phyloP scores from a whole-genome alignment of 2,329 filamentous ascomycete genomes.

The Helminthosporium solani region DNA sequence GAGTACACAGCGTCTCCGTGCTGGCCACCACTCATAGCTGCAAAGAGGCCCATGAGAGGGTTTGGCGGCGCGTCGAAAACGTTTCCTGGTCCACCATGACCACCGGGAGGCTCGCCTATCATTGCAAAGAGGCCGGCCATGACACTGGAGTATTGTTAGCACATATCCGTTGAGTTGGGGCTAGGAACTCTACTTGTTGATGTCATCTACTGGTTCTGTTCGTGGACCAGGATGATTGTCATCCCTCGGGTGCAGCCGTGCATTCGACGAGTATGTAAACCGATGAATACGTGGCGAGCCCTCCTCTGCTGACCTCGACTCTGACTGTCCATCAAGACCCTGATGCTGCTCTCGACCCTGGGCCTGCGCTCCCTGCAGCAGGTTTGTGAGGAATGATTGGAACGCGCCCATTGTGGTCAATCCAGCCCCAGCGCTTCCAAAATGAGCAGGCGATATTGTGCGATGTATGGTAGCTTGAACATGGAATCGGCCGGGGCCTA shows the following conservation, averaged over 20 bases:
- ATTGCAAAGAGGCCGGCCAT: slow-evolving; percentile 37
- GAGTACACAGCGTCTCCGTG: slow-evolving; percentile 84
- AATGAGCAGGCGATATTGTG: slow-evolving; percentile 26
- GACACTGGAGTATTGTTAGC: slow-evolving; percentile 28
- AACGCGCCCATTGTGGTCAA: slow-evolving; percentile 43
- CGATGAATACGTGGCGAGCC: slow-evolving; percentile 16
- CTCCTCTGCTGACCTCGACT: slow-evolving; percentile 18
- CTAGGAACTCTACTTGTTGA: slow-evolving; percentile 47
- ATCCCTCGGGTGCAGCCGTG: slow-evolving; percentile 53
- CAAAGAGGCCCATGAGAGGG: slow-evolving; percentile 51
- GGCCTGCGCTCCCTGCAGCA: slow-evolving; percentile 38
- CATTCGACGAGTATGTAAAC: slow-evolving; percentile 35
- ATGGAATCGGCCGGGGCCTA: slow-evolving; percentile 37
- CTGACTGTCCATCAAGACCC: slow-evolving; percentile 10
- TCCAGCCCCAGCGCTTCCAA: slow-evolving; percentile 17
- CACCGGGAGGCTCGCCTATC: slow-evolving; percentile 30
- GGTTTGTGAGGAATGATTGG: slow-evolving; percentile 48
- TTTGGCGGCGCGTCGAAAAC: slow-evolving; percentile 13
- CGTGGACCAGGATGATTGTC: slow-evolving; percentile 52
- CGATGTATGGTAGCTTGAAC: slow-evolving; percentile 39
- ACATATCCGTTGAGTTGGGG: neutral
- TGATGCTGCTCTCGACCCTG: slow-evolving; percentile 10
- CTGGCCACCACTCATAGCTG: slow-evolving; percentile 34
- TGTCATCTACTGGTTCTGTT: slow-evolving; percentile 48
- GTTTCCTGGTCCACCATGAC: neutral